Evolutionary conservation across 495 filamentous ascomycete species (phyloP).

Genomic region (Penicillium diatomitis): DNA sequence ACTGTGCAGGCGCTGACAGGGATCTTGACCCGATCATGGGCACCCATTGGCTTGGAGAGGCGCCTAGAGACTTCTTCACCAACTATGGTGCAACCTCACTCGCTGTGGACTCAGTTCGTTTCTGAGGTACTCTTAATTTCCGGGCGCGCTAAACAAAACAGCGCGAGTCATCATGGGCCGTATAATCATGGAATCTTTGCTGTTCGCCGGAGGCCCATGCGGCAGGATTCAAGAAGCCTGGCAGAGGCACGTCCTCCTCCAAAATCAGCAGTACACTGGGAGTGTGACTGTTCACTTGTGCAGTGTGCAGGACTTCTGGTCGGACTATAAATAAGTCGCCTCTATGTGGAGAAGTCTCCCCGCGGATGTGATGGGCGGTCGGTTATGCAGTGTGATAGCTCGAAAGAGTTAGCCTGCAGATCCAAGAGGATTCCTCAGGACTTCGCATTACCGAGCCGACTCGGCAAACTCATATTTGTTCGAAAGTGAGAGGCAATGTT

Average conservation of each 20-base stretch:
- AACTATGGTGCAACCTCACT: conserved; percentile 12
- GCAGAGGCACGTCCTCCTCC: no score
- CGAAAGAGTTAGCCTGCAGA: conserved; percentile 24
- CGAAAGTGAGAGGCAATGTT: neutral
- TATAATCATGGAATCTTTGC: conserved; percentile 2
- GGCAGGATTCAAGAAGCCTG: neutral
- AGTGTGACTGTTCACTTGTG: no score
- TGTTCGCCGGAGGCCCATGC: neutral
- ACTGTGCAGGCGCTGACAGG: conserved; percentile 21
- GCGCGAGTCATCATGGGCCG: conserved; percentile 8
- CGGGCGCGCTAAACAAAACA: conserved; percentile 23
- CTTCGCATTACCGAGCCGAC: neutral
- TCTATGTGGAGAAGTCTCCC: neutral
- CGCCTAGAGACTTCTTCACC: conserved; percentile 12
- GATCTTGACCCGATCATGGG: conserved; percentile 3
- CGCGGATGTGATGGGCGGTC: conserved; percentile 14
- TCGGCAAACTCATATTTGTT: no score
- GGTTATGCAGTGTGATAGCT: conserved; percentile 18
- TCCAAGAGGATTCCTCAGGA: neutral
- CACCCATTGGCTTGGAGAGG: conserved; percentile 13
- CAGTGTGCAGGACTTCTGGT: conserved; percentile 5
- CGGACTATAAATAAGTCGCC: conserved; percentile 17
- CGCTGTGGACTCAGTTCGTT: neutral
- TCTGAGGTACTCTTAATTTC: no score
- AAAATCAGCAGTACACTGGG: no score